phyloP scores from a whole-genome alignment of 179 eudicot species.

The Nepenthes alata region DNA sequence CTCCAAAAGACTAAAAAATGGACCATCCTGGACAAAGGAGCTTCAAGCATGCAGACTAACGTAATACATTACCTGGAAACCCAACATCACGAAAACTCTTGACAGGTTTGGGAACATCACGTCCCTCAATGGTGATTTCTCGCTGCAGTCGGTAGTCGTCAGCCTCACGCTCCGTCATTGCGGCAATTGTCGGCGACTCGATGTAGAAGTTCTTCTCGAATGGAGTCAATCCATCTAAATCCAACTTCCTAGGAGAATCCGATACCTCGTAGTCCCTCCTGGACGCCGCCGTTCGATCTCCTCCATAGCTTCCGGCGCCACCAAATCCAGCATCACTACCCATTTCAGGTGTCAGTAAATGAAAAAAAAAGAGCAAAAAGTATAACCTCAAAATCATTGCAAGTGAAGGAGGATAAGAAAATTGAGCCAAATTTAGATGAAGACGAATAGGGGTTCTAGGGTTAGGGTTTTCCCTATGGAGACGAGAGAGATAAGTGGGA shows the following conservation, averaged over 20 bases:
- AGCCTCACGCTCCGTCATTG: slow-evolving; percentile 62
- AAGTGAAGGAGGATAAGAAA: not conserved
- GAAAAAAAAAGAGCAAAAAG: not conserved
- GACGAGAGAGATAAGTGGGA: not conserved
- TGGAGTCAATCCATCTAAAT: slow-evolving; percentile 69
- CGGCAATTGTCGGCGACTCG: slow-evolving; percentile 59
- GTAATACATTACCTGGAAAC: slow-evolving; percentile 51
- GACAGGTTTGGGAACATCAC: slow-evolving; percentile 77
- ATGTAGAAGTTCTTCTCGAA: slow-evolving; percentile 83
- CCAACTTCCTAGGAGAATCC: slow-evolving; percentile 58
- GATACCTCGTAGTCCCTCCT: slow-evolving; percentile 48
- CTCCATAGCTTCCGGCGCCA: slow-evolving; percentile 13
- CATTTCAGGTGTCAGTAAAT: not conserved
- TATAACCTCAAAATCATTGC: not conserved
- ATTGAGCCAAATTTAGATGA: not conserved
- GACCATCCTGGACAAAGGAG: too few species aligned
- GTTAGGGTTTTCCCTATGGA: not conserved
- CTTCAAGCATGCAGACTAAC: too few species aligned
- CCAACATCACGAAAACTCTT: slow-evolving; percentile 58
- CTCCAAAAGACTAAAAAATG: too few species aligned
- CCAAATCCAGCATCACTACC: slow-evolving; percentile 30
- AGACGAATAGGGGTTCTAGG: not conserved
- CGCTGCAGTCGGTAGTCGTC: slow-evolving; percentile 47
- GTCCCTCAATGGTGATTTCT: slow-evolving; percentile 83
- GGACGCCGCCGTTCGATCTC: slow-evolving; percentile 28